A percentile compares a stretch with the other conserved stretches of the same genome.
These are phyloP conservation scores for Camelina laxa DNA, from an alignment of 345 rosid genomes.

Conservation along the genomic window DNA sequence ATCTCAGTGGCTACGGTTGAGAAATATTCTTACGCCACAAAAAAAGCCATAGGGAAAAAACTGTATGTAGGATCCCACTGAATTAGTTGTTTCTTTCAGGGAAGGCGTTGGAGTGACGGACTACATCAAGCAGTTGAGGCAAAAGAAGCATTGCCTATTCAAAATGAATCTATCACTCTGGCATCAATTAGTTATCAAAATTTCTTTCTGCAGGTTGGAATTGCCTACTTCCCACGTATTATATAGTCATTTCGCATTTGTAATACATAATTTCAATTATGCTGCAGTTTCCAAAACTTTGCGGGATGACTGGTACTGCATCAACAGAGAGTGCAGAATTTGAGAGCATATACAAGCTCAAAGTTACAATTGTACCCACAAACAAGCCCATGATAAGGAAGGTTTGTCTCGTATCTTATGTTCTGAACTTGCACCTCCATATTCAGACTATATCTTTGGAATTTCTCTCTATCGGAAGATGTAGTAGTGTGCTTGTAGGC, in stretches of 20 bases:
- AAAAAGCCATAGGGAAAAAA: neutral
- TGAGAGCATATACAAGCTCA: constrained; percentile 97
- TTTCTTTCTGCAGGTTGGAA: constrained; percentile 93
- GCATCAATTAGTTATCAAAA: constrained; percentile 98
- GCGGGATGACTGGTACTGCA: constrained; percentile 99
- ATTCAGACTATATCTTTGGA: neutral
- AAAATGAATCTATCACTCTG: constrained; percentile 92
- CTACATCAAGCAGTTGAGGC: constrained; percentile 99
- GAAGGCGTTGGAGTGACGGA: constrained; percentile 99
- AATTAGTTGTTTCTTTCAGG: constrained; percentile 52
- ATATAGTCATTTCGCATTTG: constrained; percentile 20
- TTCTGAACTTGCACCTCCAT: constrained; percentile 23
- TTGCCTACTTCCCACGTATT: constrained; percentile 31
- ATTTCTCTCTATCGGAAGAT: constrained; percentile 5
- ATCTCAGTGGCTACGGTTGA: constrained; percentile 13
- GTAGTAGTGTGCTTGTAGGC: constrained; percentile 1
- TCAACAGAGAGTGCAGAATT: constrained; percentile 96
- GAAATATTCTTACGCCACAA: neutral
- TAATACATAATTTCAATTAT: constrained; percentile 23
- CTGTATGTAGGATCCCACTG: constrained; percentile 16
- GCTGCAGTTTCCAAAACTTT: constrained; percentile 89
- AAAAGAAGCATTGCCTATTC: constrained; percentile 94
- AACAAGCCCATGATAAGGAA: constrained; percentile 97
- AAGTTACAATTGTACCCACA: constrained; percentile 95
- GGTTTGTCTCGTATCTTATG: constrained; percentile 52